Conservation (phyloP, 2,329 filamentous ascomycete genomes). For the Mycosphaerelloides madeirae region DNA sequence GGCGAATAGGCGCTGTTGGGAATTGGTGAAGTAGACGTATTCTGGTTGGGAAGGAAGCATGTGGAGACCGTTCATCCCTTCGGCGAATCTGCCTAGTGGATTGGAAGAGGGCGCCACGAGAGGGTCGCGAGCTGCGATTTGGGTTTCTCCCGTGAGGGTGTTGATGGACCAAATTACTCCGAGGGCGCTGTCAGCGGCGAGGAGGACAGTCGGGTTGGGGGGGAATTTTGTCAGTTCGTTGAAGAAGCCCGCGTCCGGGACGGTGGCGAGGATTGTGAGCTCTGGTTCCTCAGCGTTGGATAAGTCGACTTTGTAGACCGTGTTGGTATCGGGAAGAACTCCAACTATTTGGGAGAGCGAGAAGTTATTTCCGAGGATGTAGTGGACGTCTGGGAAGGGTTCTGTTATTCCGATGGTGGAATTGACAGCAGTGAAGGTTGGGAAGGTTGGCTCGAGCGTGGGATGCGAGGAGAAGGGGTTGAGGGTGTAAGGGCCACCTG, state of each 20-base stretch:
- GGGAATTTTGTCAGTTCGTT: not conserved
- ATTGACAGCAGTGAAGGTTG: not conserved
- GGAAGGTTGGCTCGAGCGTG: not conserved
- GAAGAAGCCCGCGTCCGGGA: not conserved
- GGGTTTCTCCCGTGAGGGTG: not conserved
- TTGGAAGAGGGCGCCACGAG: not conserved
- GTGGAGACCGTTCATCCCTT: not conserved
- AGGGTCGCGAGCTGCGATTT: not conserved
- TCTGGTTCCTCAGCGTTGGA: not conserved
- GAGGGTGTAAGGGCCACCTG: not conserved
- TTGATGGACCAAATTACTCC: conserved; percentile 1
- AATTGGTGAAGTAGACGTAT: conserved; percentile 1
- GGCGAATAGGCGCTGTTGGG: not conserved
- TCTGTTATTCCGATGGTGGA: not conserved
- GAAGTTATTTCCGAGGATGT: not conserved
- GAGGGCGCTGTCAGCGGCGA: not conserved
- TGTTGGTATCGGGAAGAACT: not conserved
- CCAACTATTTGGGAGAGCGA: not conserved
- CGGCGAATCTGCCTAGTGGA: not conserved
- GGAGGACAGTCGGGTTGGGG: not conserved
- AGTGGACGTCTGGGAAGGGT: not conserved
- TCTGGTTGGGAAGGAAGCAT: not conserved
- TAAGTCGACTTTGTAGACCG: not conserved
- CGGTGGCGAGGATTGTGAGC: not conserved
- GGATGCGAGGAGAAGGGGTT: not conserved